These are phyloP conservation scores for Zizania palustris DNA, from an alignment of 202 grass and related monocot species.

Conservation along the genomic window DNA sequence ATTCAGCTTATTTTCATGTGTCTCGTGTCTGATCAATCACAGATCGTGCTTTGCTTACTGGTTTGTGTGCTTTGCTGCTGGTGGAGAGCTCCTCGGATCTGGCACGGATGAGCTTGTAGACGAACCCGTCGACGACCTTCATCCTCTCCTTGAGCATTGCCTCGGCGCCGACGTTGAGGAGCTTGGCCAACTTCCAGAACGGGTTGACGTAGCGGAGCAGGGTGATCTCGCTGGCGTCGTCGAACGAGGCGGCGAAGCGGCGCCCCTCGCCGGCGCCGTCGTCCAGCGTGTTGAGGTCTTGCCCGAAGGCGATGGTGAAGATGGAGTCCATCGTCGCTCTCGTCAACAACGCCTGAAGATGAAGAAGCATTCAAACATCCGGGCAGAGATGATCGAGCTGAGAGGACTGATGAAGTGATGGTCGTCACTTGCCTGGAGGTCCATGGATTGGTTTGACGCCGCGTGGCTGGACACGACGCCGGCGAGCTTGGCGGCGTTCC, in stretches of 20 bases:
- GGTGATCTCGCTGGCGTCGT: slow-evolving; percentile 62
- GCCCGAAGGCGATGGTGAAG: slow-evolving; percentile 57
- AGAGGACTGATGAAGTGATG: too few species aligned
- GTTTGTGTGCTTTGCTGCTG: background rate
- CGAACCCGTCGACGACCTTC: slow-evolving; percentile 57
- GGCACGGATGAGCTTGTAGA: slow-evolving; percentile 50
- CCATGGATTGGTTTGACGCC: slow-evolving; percentile 24
- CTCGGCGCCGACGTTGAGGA: slow-evolving; percentile 62
- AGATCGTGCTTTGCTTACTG: slow-evolving; percentile 35
- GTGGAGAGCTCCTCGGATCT: slow-evolving; percentile 41
- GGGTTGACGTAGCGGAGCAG: slow-evolving; percentile 56
- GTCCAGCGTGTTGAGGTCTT: slow-evolving; percentile 51
- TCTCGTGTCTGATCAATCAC: too few species aligned
- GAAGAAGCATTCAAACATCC: background rate
- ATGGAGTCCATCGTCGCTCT: slow-evolving; percentile 74
- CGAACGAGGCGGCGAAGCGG: slow-evolving; percentile 64
- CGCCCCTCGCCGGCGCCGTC: slow-evolving; percentile 32
- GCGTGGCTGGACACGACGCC: slow-evolving; percentile 31
- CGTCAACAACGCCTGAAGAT: slow-evolving; percentile 47
- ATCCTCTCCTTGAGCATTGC: slow-evolving; percentile 44
- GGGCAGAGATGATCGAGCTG: too few species aligned
- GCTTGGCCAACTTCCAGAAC: slow-evolving; percentile 59
- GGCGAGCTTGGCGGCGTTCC: slow-evolving; percentile 56
- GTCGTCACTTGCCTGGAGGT: slow-evolving; percentile 54
- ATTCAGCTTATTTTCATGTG: background rate